Evolutionary conservation across 257 asterid species (phyloP).

Genomic region (Solanum okadae): DNA sequence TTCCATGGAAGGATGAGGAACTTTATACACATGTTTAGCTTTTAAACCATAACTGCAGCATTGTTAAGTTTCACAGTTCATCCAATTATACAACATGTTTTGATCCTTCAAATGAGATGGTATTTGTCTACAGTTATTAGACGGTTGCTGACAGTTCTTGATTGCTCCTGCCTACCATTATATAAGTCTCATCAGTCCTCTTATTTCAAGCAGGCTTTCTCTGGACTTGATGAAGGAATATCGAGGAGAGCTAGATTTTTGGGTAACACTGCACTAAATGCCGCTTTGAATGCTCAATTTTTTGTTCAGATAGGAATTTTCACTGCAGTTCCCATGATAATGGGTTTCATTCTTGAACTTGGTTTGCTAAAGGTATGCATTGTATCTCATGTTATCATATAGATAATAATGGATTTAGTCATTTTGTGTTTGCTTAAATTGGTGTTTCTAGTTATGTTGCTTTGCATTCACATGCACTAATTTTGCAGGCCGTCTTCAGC

Average conservation of each 20-base stretch:
- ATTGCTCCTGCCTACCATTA: not conserved
- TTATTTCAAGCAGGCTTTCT: conserved; percentile 63
- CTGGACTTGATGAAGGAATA: conserved; percentile 88
- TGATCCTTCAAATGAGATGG: not conserved
- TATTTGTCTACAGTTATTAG: not conserved
- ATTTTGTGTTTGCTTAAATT: not conserved
- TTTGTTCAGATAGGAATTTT: conserved; percentile 93
- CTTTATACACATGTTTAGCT: not conserved
- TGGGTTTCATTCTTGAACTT: conserved; percentile 91
- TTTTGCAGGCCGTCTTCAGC: conserved; percentile 90
- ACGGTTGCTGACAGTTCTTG: not conserved
- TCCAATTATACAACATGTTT: not conserved
- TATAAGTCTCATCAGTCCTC: not conserved
- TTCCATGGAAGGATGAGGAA: not conserved
- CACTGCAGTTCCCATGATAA: conserved; percentile 94
- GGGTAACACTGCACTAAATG: conserved; percentile 85
- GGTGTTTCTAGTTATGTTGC: not conserved
- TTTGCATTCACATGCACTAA: not conserved
- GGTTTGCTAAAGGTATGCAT: conserved; percentile 79
- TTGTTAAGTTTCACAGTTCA: not conserved
- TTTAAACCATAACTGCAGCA: not conserved
- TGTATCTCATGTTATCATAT: not conserved
- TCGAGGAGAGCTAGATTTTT: conserved; percentile 39
- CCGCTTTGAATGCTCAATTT: conserved; percentile 91
- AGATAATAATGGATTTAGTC: not conserved